Base-by-base conservation (phyloP, 192 early-diverging fungal genomes). In the Martensiomyces pterosporus region DNA sequence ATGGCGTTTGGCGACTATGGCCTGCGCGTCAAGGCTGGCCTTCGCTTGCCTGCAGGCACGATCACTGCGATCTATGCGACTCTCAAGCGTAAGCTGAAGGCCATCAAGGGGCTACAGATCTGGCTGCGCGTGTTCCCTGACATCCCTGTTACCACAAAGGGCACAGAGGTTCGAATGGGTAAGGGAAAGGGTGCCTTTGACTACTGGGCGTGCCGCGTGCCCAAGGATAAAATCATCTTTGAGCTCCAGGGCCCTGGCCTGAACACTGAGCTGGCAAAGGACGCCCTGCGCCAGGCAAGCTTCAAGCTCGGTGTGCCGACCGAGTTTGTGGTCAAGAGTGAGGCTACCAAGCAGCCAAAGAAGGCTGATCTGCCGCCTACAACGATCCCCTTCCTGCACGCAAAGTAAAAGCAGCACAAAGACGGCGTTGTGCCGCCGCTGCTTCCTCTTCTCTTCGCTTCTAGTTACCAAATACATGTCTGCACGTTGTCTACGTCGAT, bases 101-200 rank as follows among this genome's bases (percentile, higher is more conserved):
- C 80, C 10, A 85, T 93, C 68, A 98, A 95, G 77, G 92, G 84
- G 0, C 80, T 86, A 21, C 69, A 85, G 55, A 75, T 94, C 47
- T 91, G 80, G 86, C 78, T 94, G 60, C 79, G 90, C 24, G 84
- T 88, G 40, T 94, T 94, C 59, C 91, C 95, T 2, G 88, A 94
- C 57, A 83, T 94, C 14, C 95, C 95, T 7, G 91, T 94, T 14
- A 89, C 91, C 0, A 83, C 82, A 26, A 95, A 95, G 58, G 90
- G 90, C 23, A 86, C 84, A 23, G 95, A 94, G 68, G 80, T 83
- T 32, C 83, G 95, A 76, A 98, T 98, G 95, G 95, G 95, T 52
- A 93, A 93, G 74, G 95, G 95, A 54, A 98, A 98, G 61, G 94
- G 94, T 55, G 77, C 85, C 26, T 82, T 95, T 39, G 93, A 95